phyloP scores from a whole-genome alignment of 805 yeast species.

The Candida maris region DNA sequence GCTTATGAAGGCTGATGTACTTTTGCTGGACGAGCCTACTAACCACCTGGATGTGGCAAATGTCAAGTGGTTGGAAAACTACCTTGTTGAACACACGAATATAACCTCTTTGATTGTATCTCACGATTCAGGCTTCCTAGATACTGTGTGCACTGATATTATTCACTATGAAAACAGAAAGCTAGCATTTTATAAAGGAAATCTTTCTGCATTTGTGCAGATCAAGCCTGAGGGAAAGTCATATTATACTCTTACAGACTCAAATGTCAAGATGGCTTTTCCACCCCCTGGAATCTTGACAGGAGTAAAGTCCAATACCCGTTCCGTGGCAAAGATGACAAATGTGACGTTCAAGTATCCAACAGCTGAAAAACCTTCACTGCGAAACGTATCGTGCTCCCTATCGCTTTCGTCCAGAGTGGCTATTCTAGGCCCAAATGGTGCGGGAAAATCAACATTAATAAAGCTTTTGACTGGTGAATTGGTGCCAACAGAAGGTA shows the following conservation, averaged over 20 bases:
- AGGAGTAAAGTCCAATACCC: conserved; percentile 94
- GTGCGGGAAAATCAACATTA: conserved; percentile 97
- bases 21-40: conserved; percentile 95
- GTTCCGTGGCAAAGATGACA: conserved; percentile 73
- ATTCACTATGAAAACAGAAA: conserved; percentile 95
- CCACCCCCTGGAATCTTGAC: conserved; percentile 97
- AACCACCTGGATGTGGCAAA: conserved; percentile 94
- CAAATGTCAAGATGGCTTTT: conserved; percentile 93
- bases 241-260: conserved; percentile 89
- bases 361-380: conserved; percentile 80
- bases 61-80: conserved; percentile 92
- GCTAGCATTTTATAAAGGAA: conserved; percentile 93
- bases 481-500: conserved; percentile 78
- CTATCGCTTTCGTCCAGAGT: conserved; percentile 93
- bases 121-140: conserved; percentile 96
- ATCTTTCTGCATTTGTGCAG: conserved; percentile 86
- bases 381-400: conserved; percentile 79
- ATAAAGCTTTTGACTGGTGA: conserved; percentile 93
- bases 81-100: conserved; percentile 73
- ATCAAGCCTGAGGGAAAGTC: conserved; percentile 95
- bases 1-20: conserved; percentile 94
- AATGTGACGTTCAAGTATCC: conserved; percentile 88
- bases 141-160: conserved; percentile 92
- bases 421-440: conserved; percentile 95
- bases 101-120: conserved; percentile 95